Conservation (phyloP, 148 eudicot genomes). For the Rhododendron simsii region DNA sequence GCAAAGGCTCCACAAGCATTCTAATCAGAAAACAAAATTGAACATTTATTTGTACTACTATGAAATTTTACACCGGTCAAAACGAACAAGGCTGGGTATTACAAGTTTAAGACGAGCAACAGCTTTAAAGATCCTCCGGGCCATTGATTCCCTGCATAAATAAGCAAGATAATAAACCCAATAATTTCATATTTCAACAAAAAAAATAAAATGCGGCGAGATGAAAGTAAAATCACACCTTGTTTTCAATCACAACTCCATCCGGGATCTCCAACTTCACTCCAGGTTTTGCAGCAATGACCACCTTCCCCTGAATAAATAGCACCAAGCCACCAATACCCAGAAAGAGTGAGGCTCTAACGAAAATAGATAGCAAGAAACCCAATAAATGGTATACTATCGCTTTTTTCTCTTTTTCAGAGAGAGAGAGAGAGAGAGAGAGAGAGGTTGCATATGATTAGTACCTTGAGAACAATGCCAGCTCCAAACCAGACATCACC, state of each 20-base stretch:
- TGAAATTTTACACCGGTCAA: neutral
- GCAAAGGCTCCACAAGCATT: neutral
- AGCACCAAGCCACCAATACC: neutral
- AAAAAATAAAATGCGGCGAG: neutral
- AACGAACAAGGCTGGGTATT: neutral
- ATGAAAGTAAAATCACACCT: constrained; percentile 50
- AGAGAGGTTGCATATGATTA: neutral
- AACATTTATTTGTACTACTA: neutral
- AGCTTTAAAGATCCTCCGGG: constrained; percentile 51
- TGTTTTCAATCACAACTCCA: constrained; percentile 67
- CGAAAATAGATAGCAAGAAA: neutral
- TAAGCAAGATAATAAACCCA: neutral
- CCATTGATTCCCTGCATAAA: constrained; percentile 62
- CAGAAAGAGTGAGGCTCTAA: neutral
- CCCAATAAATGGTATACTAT: neutral
- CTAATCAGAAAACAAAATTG: neutral
- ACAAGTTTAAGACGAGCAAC: neutral
- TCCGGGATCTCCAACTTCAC: constrained; percentile 86
- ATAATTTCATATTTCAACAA: neutral
- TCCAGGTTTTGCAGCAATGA: constrained; percentile 62
- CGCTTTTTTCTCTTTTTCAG: neutral
- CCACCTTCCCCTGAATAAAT: constrained; percentile 63
- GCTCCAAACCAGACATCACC: constrained; percentile 95
- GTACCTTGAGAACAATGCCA: constrained; percentile 78
- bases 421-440: neutral